Evolutionary conservation across 1,284 basidiomycete genomes (phyloP).

Genomic region (Ganoderma lucidum): DNA sequence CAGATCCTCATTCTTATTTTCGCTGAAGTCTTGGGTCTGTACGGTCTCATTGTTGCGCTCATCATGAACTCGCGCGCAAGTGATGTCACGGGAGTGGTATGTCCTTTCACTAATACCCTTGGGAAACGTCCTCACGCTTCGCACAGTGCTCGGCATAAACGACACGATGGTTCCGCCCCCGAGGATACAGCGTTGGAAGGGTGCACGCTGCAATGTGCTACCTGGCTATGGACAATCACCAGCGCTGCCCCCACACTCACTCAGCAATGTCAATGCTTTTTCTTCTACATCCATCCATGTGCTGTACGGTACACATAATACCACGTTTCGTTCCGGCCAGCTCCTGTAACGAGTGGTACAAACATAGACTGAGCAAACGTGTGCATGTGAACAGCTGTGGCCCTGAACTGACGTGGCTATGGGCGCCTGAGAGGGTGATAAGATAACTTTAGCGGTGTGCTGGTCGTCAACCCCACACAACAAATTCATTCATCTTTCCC

Average conservation of each 20-base stretch:
- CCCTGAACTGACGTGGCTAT: slow-evolving; percentile 27
- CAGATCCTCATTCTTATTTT: slow-evolving; percentile 83
- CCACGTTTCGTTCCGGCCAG: slow-evolving; percentile 19
- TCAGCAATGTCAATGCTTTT: slow-evolving; percentile 23
- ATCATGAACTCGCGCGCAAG: slow-evolving; percentile 82
- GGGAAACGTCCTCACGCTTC: not conserved
- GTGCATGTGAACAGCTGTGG: not conserved
- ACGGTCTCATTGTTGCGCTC: slow-evolving; percentile 88
- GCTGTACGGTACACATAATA: slow-evolving; percentile 37
- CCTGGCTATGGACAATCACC: slow-evolving; percentile 23
- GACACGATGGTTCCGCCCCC: not conserved
- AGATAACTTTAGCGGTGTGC: slow-evolving; percentile 19
- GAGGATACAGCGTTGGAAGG: slow-evolving; percentile 18
- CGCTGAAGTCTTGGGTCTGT: slow-evolving; percentile 85
- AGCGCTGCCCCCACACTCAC: slow-evolving; percentile 19
- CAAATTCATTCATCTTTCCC: slow-evolving; percentile 2
- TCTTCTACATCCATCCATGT: slow-evolving; percentile 32
- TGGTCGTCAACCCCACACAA: not conserved
- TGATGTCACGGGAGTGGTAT: slow-evolving; percentile 36
- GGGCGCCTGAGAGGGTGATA: slow-evolving; percentile 23
- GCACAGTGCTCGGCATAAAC: slow-evolving; percentile 32
- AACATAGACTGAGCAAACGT: not conserved
- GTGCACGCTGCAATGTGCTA: slow-evolving; percentile 1
- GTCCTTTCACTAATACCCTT: slow-evolving; percentile 12
- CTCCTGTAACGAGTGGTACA: not conserved